A percentile compares a stretch with the other conserved stretches of the same genome.
phyloP scores from a whole-genome alignment of 495 filamentous ascomycete genomes.

The Penicillium chermesinum region DNA sequence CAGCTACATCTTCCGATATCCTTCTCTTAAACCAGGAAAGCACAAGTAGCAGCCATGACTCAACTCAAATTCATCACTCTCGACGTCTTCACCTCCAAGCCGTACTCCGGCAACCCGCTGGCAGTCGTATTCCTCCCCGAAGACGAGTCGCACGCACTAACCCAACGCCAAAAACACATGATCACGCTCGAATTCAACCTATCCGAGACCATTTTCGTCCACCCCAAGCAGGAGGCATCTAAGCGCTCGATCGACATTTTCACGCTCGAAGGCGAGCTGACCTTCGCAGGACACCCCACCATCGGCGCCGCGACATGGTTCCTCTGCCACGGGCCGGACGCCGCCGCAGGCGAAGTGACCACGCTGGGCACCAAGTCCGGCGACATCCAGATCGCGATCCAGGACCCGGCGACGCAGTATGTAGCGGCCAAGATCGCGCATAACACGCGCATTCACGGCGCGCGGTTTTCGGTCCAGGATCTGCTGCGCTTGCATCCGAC shows the following conservation, averaged over 20 bases:
- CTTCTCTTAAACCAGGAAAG: not conserved
- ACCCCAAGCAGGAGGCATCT: conserved; percentile 25
- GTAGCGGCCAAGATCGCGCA: conserved; percentile 60
- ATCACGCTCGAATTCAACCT: conserved; percentile 80
- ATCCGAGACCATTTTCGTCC: conserved; percentile 77
- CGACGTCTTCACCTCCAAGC: conserved; percentile 41
- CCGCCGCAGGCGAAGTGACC: conserved; percentile 23
- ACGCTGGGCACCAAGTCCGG: conserved; percentile 60
- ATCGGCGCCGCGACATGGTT: conserved; percentile 62
- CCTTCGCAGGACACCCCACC: conserved; percentile 76
- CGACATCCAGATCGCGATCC: conserved; percentile 43
- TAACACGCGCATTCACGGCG: conserved; percentile 56
- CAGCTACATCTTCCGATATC: not conserved
- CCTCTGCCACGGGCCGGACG: conserved; percentile 30
- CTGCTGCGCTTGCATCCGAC: conserved; percentile 30
- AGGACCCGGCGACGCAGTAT: conserved; percentile 7
- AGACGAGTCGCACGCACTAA: conserved; percentile 16
- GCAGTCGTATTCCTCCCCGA: conserved; percentile 39
- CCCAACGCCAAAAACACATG: conserved; percentile 38
- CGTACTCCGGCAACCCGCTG: conserved; percentile 37
- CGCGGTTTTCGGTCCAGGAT: conserved; percentile 22
- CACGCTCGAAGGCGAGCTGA: conserved; percentile 54
- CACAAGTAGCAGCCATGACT: conserved; percentile 15
- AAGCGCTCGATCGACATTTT: conserved; percentile 65
- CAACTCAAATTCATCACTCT: conserved; percentile 33